A percentile compares a stretch with the other conserved stretches of the same genome.
These are phyloP conservation scores for Ophiostoma ulmi DNA, from an alignment of 2,329 filamentous ascomycete species.

Conservation along the genomic window DNA sequence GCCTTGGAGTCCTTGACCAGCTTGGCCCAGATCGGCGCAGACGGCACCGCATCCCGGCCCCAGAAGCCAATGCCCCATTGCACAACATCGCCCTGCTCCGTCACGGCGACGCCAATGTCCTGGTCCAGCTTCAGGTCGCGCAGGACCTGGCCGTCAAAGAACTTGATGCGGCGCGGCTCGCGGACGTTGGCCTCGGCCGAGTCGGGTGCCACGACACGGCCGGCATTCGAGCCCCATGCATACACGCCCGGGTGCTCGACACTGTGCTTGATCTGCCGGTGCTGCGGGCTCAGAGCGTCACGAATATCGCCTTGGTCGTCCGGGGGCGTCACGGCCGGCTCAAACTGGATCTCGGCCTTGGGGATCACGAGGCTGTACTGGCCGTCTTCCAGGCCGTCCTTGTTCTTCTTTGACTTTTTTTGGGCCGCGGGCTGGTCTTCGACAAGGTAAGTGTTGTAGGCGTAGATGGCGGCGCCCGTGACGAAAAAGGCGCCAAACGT, in stretches of 20 bases:
- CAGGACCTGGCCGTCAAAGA: constrained; percentile 78
- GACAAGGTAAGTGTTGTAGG: constrained; percentile 16
- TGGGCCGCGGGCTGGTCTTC: not conserved
- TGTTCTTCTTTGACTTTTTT: constrained; percentile 3
- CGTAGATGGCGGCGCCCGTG: constrained; percentile 27
- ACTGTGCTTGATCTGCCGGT: constrained; percentile 80
- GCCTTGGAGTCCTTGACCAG: constrained; percentile 8
- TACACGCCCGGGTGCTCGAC: constrained; percentile 82
- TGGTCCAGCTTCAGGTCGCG: constrained; percentile 81
- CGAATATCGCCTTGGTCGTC: constrained; percentile 51
- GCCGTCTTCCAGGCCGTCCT: not conserved
- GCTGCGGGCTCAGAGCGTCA: constrained; percentile 79
- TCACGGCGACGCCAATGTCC: constrained; percentile 78
- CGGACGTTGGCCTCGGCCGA: constrained; percentile 75
- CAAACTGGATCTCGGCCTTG: constrained; percentile 58
- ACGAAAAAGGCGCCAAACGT: constrained; percentile 24
- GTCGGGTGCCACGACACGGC: constrained; percentile 78
- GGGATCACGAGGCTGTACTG: constrained; percentile 24
- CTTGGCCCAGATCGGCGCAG: constrained; percentile 12
- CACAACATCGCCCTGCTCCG: constrained; percentile 79
- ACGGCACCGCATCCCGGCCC: constrained; percentile 15
- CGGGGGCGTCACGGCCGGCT: constrained; percentile 52
- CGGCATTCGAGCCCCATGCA: constrained; percentile 84
- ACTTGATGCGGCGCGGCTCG: constrained; percentile 68
- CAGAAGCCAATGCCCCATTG: constrained; percentile 80